Evolutionary conservation across 441 rosid genomes (phyloP), one percentile per base, ranked within the genome.

Genomic region (Viola pubescens): DNA sequence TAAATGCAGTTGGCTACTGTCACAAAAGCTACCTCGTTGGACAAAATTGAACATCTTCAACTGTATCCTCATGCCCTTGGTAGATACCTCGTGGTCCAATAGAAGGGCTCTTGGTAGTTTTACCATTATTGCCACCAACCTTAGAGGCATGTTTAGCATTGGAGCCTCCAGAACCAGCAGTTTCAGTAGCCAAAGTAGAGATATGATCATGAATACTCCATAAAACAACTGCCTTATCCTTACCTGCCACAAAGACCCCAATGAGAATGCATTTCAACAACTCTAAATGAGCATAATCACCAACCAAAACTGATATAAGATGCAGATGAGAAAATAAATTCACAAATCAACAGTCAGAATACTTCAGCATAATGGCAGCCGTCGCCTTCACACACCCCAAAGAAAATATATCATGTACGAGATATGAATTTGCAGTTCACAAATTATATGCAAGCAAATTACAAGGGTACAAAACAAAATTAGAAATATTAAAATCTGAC

Each of bases 161-260:
- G 48, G 72, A 70, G 45, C 71, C 58, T 65, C 65, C 68, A 60
- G 81, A 68, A 49, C 80, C 86, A 13, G 75, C 51, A 71, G 84
- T 67, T 59, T 71, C 80, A 40, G 72, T 56, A 3, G 77, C 81
- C 64, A 76, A 69, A 57, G 75, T 65, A 6, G 86, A 66, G 60
- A 67, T 54, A 65, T 73, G 79, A 58, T 75, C 80, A 41, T 70
- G 77, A 52, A 78, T 72, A 54, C 95, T 84, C 98, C 98, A 91
- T 61, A 85, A 58, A 63, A 91, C 89, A 77, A 91, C 98, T 1
- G 80, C 71, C 70, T 82, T 91, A 70, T 91, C 98, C 83, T 88
- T 91, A 13, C 80, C 79, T 75, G 48, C 52, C 46, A 26, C 40
- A 54, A 56, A 56, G 51, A 38, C 37, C 40, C 14, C 3, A 0